phyloP scores from a whole-genome alignment of 495 filamentous ascomycete species.

The Aspergillus nanangensis region DNA sequence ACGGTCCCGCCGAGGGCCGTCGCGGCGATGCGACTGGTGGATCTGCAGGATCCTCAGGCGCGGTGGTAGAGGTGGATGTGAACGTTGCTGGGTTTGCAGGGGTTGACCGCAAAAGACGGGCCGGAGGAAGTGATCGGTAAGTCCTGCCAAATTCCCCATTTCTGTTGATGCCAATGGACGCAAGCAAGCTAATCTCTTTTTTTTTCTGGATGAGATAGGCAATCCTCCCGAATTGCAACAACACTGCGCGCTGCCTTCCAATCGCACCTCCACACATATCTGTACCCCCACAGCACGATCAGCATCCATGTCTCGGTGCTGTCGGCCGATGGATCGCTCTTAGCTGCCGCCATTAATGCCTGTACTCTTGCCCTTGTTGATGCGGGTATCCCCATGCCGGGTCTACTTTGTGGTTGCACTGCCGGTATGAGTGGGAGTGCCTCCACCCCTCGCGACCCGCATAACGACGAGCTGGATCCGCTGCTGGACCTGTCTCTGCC shows the following conservation, averaged over 20 bases:
- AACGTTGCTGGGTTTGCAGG: slow-evolving; percentile 83
- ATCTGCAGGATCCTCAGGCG: slow-evolving; percentile 43
- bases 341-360: slow-evolving; percentile 87
- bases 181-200: no score
- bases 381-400: slow-evolving; percentile 90
- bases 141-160: no score
- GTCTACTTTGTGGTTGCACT: slow-evolving; percentile 85
- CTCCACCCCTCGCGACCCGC: slow-evolving; percentile 46
- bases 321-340: slow-evolving; percentile 84
- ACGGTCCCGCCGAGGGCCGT: slow-evolving; percentile 70
- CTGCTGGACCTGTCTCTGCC: slow-evolving; percentile 79
- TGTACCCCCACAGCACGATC: slow-evolving; percentile 88
- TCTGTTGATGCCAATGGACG: no score
- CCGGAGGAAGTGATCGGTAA: slow-evolving; percentile 69
- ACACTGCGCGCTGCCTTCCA: slow-evolving; percentile 72
- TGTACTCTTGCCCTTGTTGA: slow-evolving; percentile 89
- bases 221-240: slow-evolving; percentile 73
- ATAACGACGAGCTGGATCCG: slow-evolving; percentile 72
- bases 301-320: slow-evolving; percentile 78
- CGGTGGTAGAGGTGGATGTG: slow-evolving; percentile 76
- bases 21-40: slow-evolving; percentile 42
- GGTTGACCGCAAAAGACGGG: slow-evolving; percentile 74
- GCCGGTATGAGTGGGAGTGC: slow-evolving; percentile 69
- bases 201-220: no score
- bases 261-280: slow-evolving; percentile 70